Percentiles rank a stretch among this genome's conserved stretches.
phyloP scores from a whole-genome alignment of 192 early-diverging fungal genomes.

The Backusella psychrophila region DNA sequence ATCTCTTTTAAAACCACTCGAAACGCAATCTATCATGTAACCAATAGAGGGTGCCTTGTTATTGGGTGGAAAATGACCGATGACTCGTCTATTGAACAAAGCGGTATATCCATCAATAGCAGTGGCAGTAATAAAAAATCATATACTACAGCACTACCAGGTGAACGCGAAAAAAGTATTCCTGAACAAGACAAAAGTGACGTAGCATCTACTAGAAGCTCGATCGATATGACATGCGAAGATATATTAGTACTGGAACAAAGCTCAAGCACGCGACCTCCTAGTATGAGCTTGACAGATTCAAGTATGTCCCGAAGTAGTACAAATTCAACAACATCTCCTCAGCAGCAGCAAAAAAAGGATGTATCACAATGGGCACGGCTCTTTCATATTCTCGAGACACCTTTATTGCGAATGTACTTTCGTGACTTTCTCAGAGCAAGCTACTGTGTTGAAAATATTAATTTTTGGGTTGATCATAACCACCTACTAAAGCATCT shows the following conservation, averaged over 20 bases:
- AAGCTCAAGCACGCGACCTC: neutral
- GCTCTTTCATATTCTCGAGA: constrained; percentile 58
- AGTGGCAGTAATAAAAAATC: neutral
- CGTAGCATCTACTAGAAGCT: neutral
- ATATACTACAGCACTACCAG: neutral
- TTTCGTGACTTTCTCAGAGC: constrained; percentile 62
- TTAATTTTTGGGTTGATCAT: constrained; percentile 65
- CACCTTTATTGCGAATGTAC: constrained; percentile 43
- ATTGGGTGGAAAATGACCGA: constrained; percentile 4
- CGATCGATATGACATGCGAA: neutral
- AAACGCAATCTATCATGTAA: constrained; percentile 9
- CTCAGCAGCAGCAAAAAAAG: neutral
- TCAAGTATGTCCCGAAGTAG: neutral
- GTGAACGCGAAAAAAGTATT: neutral
- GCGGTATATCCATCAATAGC: neutral
- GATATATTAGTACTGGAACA: neutral
- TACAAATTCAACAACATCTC: neutral
- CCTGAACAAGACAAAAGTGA: neutral
- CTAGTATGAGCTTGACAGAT: constrained; percentile 11
- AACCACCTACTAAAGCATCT: constrained; percentile 31
- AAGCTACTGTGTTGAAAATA: constrained; percentile 73
- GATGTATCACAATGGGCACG: constrained; percentile 31
- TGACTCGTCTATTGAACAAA: neutral
- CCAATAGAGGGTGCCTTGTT: neutral
- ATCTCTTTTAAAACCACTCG: neutral